Evolutionary conservation across 805 yeast species (phyloP).

Genomic region (Barnettozyma sp.): DNA sequence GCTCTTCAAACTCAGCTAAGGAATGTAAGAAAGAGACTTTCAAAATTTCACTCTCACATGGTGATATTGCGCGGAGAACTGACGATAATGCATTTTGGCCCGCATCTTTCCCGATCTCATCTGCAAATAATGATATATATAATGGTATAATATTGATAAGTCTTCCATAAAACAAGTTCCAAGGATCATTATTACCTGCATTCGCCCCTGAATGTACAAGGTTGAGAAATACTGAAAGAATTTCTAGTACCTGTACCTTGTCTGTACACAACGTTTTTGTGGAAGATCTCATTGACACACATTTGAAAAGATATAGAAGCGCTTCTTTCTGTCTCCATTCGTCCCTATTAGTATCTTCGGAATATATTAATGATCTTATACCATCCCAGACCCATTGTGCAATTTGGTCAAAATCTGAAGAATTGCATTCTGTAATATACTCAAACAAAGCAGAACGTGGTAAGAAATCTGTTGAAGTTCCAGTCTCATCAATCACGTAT

Average conservation of each 20-base stretch:
- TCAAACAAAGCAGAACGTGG: constrained; percentile 60
- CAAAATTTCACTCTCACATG: constrained; percentile 21
- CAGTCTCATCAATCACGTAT: constrained; percentile 70
- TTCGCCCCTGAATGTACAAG: not conserved
- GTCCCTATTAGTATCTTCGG: not conserved
- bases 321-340: constrained; percentile 43
- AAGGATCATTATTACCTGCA: constrained; percentile 10
- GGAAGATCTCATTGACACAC: constrained; percentile 24
- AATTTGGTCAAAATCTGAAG: constrained; percentile 29
- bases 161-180: constrained; percentile 41
- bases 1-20: not conserved
- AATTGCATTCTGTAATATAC: constrained; percentile 43
- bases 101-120: constrained; percentile 29
- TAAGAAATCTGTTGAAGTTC: constrained; percentile 46
- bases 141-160: constrained; percentile 45
- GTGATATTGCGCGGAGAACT: not conserved
- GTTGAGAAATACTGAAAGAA: not conserved
- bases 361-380: constrained; percentile 2
- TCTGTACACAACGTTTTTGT: not conserved
- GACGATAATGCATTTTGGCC: constrained; percentile 6
- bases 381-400: constrained; percentile 13
- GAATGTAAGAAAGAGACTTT: constrained; percentile 4
- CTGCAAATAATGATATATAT: constrained; percentile 11
- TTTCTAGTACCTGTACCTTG: not conserved
- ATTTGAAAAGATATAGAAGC: constrained; percentile 46